Evolutionary conservation across 2,329 filamentous ascomycete species (phyloP).

Genomic region (Cercospora sojina): DNA sequence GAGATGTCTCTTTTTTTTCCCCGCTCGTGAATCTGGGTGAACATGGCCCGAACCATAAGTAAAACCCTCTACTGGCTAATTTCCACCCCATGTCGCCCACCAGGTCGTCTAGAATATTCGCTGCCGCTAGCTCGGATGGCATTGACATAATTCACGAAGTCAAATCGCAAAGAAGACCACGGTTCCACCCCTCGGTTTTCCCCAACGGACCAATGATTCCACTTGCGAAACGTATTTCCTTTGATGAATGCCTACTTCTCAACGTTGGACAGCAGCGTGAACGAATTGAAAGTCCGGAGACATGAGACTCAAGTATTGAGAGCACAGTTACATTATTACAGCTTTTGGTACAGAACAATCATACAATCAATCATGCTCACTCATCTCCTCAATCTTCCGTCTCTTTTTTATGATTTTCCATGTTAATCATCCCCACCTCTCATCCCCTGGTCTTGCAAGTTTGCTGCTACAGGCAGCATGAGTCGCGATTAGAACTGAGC

Average conservation of each 20-base stretch:
- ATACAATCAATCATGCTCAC: conserved; percentile 7
- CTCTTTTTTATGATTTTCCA: neutral
- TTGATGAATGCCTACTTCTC: neutral
- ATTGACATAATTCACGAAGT: neutral
- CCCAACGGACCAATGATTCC: neutral
- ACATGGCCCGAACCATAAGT: neutral
- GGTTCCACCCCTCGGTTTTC: neutral
- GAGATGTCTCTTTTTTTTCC: neutral
- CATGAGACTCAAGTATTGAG: neutral
- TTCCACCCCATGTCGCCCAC: neutral
- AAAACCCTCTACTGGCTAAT: neutral
- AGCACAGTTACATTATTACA: conserved; percentile 14
- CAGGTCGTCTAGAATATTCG: neutral
- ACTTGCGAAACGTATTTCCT: neutral
- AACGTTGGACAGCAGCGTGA: neutral
- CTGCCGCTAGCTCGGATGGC: neutral
- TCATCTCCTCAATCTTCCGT: conserved; percentile 4
- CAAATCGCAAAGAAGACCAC: neutral
- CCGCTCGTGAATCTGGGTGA: neutral
- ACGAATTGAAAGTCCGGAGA: neutral
- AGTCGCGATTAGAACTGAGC: neutral
- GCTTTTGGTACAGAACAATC: conserved; percentile 12
- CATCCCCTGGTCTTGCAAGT: neutral
- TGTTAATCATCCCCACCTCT: neutral
- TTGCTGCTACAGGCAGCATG: neutral